phyloP scores from a whole-genome alignment of 169 alveolate species.

The Theileria equi region DNA sequence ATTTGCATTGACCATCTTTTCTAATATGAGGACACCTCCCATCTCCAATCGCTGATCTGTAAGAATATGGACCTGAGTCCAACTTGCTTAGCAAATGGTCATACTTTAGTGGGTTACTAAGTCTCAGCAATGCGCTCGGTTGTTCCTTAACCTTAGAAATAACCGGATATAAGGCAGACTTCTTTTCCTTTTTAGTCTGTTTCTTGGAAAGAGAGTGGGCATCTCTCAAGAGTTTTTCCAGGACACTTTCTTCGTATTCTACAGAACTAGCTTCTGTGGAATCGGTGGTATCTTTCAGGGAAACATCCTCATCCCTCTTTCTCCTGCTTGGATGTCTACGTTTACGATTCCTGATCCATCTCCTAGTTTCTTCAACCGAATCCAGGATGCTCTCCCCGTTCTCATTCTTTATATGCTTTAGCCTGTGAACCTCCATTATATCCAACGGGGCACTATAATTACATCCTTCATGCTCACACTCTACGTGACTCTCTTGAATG shows the following conservation, averaged over 20 bases:
- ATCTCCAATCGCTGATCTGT: conserved; percentile 26
- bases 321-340: conserved; percentile 26
- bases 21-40: conserved; percentile 10
- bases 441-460: conserved; percentile 65
- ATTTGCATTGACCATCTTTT: conserved; percentile 16
- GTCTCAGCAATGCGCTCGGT: conserved; percentile 57
- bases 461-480: conserved; percentile 69
- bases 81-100: conserved; percentile 35
- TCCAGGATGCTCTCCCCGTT: conserved; percentile 60
- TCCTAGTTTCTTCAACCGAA: conserved; percentile 55
- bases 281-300: background rate
- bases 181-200: background rate
- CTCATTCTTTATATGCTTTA: conserved; percentile 63
- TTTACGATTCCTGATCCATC: conserved; percentile 48
- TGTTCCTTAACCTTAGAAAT: conserved; percentile 41
- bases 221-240: background rate
- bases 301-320: conserved; percentile 4
- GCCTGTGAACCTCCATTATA: conserved; percentile 63
- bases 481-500: conserved; percentile 61
- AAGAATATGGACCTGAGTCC: conserved; percentile 37
- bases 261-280: background rate
- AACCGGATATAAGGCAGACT: conserved; percentile 36
- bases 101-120: conserved; percentile 53
- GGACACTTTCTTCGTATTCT: background rate
- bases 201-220: conserved; percentile 1